Percentiles rank a stretch among this genome's conserved stretches.
Conservation (phyloP, 148 eudicot genomes). For the Arbutus unedo region DNA sequence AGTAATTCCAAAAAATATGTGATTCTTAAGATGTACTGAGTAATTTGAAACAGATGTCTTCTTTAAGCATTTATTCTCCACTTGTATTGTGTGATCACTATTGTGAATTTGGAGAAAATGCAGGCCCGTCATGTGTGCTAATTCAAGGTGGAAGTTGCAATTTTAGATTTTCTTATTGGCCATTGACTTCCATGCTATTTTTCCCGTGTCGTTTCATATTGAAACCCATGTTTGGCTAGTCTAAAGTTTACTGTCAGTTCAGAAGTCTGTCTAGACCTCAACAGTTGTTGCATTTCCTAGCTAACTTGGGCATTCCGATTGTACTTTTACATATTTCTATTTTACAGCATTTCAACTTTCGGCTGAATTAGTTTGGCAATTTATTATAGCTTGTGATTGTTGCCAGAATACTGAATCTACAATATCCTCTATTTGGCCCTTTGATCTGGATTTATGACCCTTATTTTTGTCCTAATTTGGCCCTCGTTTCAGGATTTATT, state of each 20-base stretch:
- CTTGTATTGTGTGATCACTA: not conserved
- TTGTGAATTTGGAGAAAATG: not conserved
- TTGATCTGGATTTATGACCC: not conserved
- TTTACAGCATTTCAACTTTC: not conserved
- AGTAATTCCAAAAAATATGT: not conserved
- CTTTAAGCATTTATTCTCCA: not conserved
- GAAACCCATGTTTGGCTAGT: not conserved
- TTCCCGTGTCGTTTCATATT: not conserved
- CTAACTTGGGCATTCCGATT: not conserved
- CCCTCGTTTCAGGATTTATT: not conserved
- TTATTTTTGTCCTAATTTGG: not conserved
- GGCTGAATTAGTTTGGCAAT: not conserved
- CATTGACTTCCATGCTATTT: not conserved
- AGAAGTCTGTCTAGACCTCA: not conserved
- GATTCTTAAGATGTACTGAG: not conserved
- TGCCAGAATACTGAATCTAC: not conserved
- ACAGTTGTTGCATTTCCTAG: not conserved
- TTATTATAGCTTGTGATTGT: not conserved
- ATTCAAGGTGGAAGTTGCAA: not conserved
- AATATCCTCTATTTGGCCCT: not conserved
- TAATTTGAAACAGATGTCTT: not conserved
- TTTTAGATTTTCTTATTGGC: not conserved
- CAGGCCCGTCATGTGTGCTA: not conserved
- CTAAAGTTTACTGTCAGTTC: not conserved
- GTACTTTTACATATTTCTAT: not conserved